Evolutionary conservation across 306 rosid species (phyloP).

Genomic region (Inga oerstediana): DNA sequence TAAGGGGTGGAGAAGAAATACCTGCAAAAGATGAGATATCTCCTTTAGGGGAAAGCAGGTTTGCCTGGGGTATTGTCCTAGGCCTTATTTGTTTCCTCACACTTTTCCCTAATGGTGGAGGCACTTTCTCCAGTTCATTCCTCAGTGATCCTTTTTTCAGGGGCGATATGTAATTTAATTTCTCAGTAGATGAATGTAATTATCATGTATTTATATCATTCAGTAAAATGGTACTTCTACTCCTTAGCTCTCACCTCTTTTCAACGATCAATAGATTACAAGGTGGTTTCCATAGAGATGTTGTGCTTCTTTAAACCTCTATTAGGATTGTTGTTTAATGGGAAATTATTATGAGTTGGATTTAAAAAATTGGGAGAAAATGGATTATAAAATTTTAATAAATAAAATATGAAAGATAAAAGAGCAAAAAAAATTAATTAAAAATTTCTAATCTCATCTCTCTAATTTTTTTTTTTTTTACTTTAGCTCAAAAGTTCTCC

Average conservation of each 20-base stretch:
- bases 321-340: no score
- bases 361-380: no score
- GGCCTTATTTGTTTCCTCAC: slow-evolving; percentile 82
- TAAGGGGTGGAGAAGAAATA: slow-evolving; percentile 87
- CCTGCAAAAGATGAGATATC: slow-evolving; percentile 89
- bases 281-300: background rate
- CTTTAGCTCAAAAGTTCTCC: no score
- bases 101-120: slow-evolving; percentile 88
- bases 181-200: slow-evolving; percentile 9
- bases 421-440: no score
- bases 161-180: slow-evolving; percentile 46
- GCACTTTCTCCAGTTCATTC: slow-evolving; percentile 77
- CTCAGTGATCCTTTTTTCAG: slow-evolving; percentile 75
- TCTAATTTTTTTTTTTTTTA: no score
- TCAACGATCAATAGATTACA: background rate
- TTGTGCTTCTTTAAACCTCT: no score
- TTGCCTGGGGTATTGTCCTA: slow-evolving; percentile 88
- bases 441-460: no score
- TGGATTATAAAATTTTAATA: no score
- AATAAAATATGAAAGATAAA: no score
- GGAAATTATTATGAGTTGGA: no score
- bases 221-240: background rate
- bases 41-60: slow-evolving; percentile 73
- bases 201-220: slow-evolving; percentile 3
- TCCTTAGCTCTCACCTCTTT: background rate